Evolutionary conservation across 176 grass and related monocot genomes (phyloP).

Genomic region (Panicum miliaceum): DNA sequence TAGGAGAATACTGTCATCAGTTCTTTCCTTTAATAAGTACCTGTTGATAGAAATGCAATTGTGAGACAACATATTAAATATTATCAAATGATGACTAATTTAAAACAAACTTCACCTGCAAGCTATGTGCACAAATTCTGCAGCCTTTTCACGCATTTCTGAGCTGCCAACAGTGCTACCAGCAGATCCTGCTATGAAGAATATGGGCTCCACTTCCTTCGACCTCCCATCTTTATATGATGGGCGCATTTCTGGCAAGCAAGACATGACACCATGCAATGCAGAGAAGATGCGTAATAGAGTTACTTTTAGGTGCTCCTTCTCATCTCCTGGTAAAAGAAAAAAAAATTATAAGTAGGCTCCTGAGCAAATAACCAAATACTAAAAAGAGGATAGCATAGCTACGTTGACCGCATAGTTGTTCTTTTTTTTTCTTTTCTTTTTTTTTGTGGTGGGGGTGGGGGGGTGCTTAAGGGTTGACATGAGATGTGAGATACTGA

Average conservation of each 20-base stretch:
- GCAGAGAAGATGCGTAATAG: slow-evolving; percentile 88
- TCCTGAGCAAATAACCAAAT: background rate
- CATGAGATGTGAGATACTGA: no score
- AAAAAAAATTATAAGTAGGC: slow-evolving; percentile 39
- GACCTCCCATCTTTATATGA: slow-evolving; percentile 67
- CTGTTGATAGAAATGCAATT: slow-evolving; percentile 52
- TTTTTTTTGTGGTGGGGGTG: no score
- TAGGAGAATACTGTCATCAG: slow-evolving; percentile 95
- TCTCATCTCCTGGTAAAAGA: slow-evolving; percentile 72
- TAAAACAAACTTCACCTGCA: slow-evolving; percentile 69
- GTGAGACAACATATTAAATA: slow-evolving; percentile 41
- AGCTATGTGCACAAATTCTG: slow-evolving; percentile 74
- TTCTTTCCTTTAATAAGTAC: slow-evolving; percentile 91
- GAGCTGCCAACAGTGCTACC: slow-evolving; percentile 77
- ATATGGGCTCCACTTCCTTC: slow-evolving; percentile 53
- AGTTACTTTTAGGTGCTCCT: slow-evolving; percentile 95
- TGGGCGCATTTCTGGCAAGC: slow-evolving; percentile 89
- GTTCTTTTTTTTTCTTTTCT: no score
- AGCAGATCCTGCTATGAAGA: slow-evolving; percentile 82
- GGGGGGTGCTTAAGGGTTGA: no score
- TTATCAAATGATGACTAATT: slow-evolving; percentile 32
- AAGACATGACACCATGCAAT: slow-evolving; percentile 97
- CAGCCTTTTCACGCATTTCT: slow-evolving; percentile 95
- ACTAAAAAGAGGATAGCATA: background rate
- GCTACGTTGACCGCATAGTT: background rate